A percentile compares a stretch with the other conserved stretches of the same genome.
Evolutionary conservation across 192 early-diverging fungal species (phyloP).

Genomic region (Geranomyces variabilis): DNA sequence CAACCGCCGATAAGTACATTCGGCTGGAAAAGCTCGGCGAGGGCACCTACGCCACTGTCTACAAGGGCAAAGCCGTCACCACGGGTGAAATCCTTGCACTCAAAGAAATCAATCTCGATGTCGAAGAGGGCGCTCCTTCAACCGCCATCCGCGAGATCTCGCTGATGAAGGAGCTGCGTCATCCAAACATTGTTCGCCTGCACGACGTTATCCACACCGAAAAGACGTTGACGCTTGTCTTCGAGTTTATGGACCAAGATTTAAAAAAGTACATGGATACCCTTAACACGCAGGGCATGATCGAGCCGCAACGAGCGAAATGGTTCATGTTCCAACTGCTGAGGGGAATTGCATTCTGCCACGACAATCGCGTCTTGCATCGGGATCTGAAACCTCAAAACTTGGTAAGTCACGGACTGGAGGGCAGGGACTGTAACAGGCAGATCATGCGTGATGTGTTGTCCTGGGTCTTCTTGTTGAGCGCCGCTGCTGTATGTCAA

Average conservation of each 20-base stretch:
- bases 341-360: slow-evolving; percentile 94
- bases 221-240: slow-evolving; percentile 96
- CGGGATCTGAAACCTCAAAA: slow-evolving; percentile 76
- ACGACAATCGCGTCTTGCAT: slow-evolving; percentile 93
- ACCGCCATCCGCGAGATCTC: slow-evolving; percentile 82
- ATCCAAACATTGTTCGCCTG: slow-evolving; percentile 69
- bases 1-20: not conserved
- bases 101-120: slow-evolving; percentile 69
- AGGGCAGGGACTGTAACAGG: too few species aligned
- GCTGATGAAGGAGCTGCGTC: slow-evolving; percentile 78
- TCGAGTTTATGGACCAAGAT: slow-evolving; percentile 98
- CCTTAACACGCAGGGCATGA: slow-evolving; percentile 64
- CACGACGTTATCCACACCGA: slow-evolving; percentile 98
- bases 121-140: slow-evolving; percentile 46
- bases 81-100: slow-evolving; percentile 96
- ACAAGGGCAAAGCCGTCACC: slow-evolving; percentile 97
- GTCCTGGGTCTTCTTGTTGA: too few species aligned
- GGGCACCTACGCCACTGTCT: slow-evolving; percentile 94
- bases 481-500: too few species aligned
- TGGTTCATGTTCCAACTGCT: slow-evolving; percentile 90
- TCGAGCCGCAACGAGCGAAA: slow-evolving; percentile 71
- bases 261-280: slow-evolving; percentile 95
- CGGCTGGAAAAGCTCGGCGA: slow-evolving; percentile 32
- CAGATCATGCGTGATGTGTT: too few species aligned
- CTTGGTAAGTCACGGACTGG: slow-evolving; percentile 61